Percentiles rank a stretch among this genome's conserved stretches.
Conservation (phyloP, 2,329 filamentous ascomycete genomes). For the Aspergillus calidoustus region DNA sequence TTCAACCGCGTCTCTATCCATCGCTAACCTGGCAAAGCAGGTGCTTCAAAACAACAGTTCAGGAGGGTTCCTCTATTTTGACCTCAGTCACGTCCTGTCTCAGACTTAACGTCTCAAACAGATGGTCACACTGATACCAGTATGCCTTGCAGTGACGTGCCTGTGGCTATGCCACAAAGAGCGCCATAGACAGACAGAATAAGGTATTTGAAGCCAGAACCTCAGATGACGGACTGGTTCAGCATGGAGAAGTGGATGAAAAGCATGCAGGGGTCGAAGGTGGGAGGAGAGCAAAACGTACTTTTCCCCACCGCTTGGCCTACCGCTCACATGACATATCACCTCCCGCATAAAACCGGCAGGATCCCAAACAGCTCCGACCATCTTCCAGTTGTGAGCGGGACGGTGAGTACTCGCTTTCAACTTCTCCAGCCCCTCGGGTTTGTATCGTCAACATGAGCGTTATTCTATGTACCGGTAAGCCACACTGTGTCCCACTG, state of each 20-base stretch:
- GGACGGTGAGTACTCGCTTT: slow-evolving; percentile 11
- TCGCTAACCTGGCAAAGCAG: slow-evolving; percentile 15
- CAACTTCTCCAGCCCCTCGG: slow-evolving; percentile 4
- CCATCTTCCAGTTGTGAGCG: slow-evolving; percentile 12
- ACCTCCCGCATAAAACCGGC: slow-evolving; percentile 19
- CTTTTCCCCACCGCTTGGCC: slow-evolving; percentile 62
- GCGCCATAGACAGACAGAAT: slow-evolving; percentile 3
- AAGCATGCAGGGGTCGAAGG: neutral
- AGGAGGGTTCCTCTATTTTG: neutral
- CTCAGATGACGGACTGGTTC: neutral
- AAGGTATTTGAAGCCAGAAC: neutral
- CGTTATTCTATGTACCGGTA: slow-evolving; percentile 70
- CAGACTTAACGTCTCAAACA: neutral
- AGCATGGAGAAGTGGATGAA: neutral
- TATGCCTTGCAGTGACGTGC: slow-evolving; percentile 6
- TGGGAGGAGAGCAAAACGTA: neutral
- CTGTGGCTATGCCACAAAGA: neutral
- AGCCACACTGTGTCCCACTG: slow-evolving; percentile 26
- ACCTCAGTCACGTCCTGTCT: slow-evolving; percentile 1
- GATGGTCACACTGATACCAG: slow-evolving; percentile 4
- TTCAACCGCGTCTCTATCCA: slow-evolving; percentile 38
- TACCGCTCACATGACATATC: slow-evolving; percentile 39
- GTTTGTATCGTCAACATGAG: slow-evolving; percentile 54
- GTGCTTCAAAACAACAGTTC: neutral
- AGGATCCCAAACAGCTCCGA: slow-evolving; percentile 18